Base-by-base conservation (phyloP, 2,329 filamentous ascomycete species). In the Ilyonectria sp. region DNA sequence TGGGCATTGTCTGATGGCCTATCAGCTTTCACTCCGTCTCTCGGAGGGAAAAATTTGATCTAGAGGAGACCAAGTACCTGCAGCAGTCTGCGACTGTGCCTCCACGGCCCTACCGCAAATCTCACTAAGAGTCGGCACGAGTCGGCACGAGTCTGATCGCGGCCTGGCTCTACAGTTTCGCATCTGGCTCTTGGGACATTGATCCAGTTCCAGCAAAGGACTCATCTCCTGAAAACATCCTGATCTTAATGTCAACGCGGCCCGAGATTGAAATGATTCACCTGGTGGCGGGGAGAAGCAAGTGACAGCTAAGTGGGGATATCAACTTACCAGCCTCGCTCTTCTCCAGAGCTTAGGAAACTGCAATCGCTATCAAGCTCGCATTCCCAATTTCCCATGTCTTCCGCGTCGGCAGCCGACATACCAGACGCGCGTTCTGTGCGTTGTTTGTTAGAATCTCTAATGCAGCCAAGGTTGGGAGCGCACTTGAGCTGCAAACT, bases 331-430 rank as follows among this genome's bases (percentile, higher is more conserved):
- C 95, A 98, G 78, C 94, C 94, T 83, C 95, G 87, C 81, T 98
- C 95, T 75, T 93, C 92, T 8, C 95, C 95, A 61, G 88, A 87
- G 60, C 86, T 89, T 72, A 98, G 83, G 81, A 95, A 97, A 67
- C 88, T 91, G 76, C 94, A 97, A 79, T 97, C 94, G 17, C 94
- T 94, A 82, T 97, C 95, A 60, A 89, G 78, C 67, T 90, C 87
- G 77, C 94, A 95, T 46, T 89, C 86, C 95, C 95, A 99, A 31
- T 92, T 92, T 43, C 94, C 94, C 29, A 86, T 85, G 35, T 65
- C 26, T 26, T 56, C 56, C 44, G 57, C 40, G 40, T 68, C 59
- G 43, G 59, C 69, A 63, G 65, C 56, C 46, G 61, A 35, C 37
- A 65, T 47, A 26, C 29, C 58, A 52, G 67, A 63, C 63, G 65